phyloP scores from a whole-genome alignment of 2,329 filamentous ascomycete genomes.

The Penicillium sp. region DNA sequence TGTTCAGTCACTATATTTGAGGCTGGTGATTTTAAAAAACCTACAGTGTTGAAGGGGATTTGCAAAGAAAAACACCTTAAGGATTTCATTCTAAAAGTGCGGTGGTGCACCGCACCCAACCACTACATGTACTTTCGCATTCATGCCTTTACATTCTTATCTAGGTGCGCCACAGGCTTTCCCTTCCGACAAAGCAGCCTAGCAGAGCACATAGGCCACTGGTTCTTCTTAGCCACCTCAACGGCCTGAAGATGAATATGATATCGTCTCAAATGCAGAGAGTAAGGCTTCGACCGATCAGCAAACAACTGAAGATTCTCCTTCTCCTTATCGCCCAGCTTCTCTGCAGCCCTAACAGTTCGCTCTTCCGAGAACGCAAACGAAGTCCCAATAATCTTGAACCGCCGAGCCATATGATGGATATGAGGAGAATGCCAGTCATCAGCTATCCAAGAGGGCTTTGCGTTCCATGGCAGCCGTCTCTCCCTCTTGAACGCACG shows the following conservation, averaged over 20 bases:
- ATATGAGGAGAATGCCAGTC: slow-evolving; percentile 23
- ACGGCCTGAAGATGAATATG: slow-evolving; percentile 21
- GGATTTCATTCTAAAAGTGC: no score
- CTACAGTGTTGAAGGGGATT: no score
- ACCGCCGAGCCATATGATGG: slow-evolving; percentile 18
- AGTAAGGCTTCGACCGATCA: slow-evolving; percentile 23
- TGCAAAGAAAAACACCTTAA: no score
- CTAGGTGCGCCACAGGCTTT: slow-evolving; percentile 1
- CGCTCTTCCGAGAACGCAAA: slow-evolving; percentile 22
- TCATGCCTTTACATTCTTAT: slow-evolving; percentile 1
- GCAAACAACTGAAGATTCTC: slow-evolving; percentile 16
- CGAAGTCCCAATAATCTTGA: slow-evolving; percentile 26
- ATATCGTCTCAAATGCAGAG: slow-evolving; percentile 16
- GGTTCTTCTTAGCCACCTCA: slow-evolving; percentile 19
- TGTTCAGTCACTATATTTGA: no score
- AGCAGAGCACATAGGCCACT: slow-evolving; percentile 13
- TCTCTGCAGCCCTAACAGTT: slow-evolving; percentile 13
- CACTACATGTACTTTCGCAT: no score
- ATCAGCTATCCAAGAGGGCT: slow-evolving; percentile 17
- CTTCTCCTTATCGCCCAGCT: slow-evolving; percentile 6
- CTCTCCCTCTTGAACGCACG: slow-evolving; percentile 22
- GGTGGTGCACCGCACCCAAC: no score
- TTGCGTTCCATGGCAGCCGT: slow-evolving; percentile 21
- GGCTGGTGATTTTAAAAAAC: no score
- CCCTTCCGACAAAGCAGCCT: slow-evolving; percentile 20